phyloP scores from a whole-genome alignment of 164 flowering plant species.

The Vitis labrusca region DNA sequence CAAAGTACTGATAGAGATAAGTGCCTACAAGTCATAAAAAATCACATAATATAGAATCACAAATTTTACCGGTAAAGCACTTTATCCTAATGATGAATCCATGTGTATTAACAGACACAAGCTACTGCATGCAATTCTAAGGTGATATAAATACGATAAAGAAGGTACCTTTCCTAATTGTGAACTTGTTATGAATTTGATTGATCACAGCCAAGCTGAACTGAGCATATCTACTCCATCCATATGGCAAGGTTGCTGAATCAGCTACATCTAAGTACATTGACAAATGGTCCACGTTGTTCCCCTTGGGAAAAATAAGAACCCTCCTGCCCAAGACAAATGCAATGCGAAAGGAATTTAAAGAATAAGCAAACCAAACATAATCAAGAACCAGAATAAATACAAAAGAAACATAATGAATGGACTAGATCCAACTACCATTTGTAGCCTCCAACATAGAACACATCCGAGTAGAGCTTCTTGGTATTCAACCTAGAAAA shows the following conservation, averaged over 20 bases:
- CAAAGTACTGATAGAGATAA: too few species aligned
- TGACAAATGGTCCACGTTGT: conserved; percentile 59
- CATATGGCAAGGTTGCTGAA: conserved; percentile 48
- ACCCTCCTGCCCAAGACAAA: conserved; percentile 42
- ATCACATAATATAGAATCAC: too few species aligned
- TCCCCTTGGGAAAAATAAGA: conserved; percentile 63
- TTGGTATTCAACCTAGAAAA: conserved; percentile 26
- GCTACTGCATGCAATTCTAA: too few species aligned
- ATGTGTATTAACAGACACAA: too few species aligned
- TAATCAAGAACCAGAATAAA: too few species aligned
- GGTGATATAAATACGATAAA: too few species aligned
- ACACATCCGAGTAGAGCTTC: conserved; percentile 27
- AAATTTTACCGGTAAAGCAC: too few species aligned
- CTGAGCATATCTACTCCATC: conserved; percentile 68
- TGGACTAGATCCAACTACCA: conserved; percentile 31
- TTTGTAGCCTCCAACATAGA: conserved; percentile 36
- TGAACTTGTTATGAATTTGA: conserved; percentile 40
- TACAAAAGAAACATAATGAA: not conserved
- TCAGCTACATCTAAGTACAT: conserved; percentile 67
- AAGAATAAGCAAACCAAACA: not conserved
- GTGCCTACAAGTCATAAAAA: too few species aligned
- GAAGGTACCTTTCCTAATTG: conserved; percentile 49
- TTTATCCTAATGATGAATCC: too few species aligned
- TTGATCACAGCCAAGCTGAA: conserved; percentile 56
- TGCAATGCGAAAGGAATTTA: not conserved